Base-by-base conservation (phyloP, 768 basidiomycete species). In the Suillus subluteus region DNA sequence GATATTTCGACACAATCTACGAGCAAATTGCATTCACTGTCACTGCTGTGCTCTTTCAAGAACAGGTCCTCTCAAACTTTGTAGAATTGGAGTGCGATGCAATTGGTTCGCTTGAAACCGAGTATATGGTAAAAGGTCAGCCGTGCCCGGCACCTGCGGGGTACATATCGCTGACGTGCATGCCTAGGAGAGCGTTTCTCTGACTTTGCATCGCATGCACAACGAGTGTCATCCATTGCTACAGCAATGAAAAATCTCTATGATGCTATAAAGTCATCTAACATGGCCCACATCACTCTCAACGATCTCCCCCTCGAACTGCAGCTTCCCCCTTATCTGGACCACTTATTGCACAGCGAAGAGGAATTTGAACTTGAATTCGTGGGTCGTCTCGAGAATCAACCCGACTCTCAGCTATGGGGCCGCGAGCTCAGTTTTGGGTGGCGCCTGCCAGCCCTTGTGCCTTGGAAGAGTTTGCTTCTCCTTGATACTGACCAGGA, bases 391-490 rank as follows among this genome's bases (percentile, higher is more conserved):
- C 80, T 82, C 30, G 86, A 86, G 23, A 86, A 88, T 56, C 86
- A 86, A 50, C 84, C 82, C 50, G 81, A 82, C 44, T 72, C 79
- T 21, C 79, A 80, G 56, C 78, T 79, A 8, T 92, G 93, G 92
- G 91, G 89, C 21, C 83, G 82, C 44, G 89, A 90, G 63, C 82
- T 92, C 76, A 76, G 83, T 70, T 81, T 88, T 64, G 92, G 92
- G 3, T 94, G 91, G 91, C 83, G 84, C 56, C 80, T 95, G 3
- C 88, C 91, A 11, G 79, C 85, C 21, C 83, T 98, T 30, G 83
- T 88, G 18, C 96, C 97, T 6, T 99, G 97, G 97, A 98, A 98
- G 74, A 91, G 94, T 26, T 75, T 99, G 18, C 79, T 99, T 7
- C 83, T 95, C 18, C 73, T 97, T 18, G 91, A 94, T 62, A 80